Evolutionary conservation across 495 filamentous ascomycete species (phyloP).

Genomic region (Xylaria venustula): DNA sequence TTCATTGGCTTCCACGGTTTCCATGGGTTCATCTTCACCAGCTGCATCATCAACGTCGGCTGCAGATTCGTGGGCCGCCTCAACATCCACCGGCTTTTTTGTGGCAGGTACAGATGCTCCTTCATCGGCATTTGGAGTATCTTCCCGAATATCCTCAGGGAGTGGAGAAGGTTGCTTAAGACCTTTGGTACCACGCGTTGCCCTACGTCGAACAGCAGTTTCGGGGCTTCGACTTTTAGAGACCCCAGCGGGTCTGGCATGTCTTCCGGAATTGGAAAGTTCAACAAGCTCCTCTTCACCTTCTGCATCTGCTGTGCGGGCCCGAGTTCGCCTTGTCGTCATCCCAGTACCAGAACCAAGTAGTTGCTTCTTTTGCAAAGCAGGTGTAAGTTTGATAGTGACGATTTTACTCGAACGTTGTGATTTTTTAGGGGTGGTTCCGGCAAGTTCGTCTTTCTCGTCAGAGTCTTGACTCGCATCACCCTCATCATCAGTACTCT

Average conservation of each 20-base stretch:
- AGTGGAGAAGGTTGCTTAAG: slow-evolving; percentile 58
- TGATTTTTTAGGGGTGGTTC: slow-evolving; percentile 24
- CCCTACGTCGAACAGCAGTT: slow-evolving; percentile 39
- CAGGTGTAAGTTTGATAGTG: slow-evolving; percentile 26
- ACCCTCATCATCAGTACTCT: slow-evolving; percentile 43
- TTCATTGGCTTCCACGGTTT: slow-evolving; percentile 45
- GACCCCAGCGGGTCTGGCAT: slow-evolving; percentile 55
- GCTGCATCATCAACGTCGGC: slow-evolving; percentile 42
- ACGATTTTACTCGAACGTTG: slow-evolving; percentile 26
- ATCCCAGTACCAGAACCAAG: slow-evolving; percentile 15
- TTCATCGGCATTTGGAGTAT: slow-evolving; percentile 19
- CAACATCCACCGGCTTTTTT: slow-evolving; percentile 12
- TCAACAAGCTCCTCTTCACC: slow-evolving; percentile 37
- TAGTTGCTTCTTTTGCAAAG: slow-evolving; percentile 16
- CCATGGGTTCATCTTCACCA: slow-evolving; percentile 25
- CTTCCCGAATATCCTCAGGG: slow-evolving; percentile 58
- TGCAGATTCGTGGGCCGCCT: slow-evolving; percentile 11
- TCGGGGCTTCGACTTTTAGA: slow-evolving; percentile 66
- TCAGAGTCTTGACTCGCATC: slow-evolving; percentile 32
- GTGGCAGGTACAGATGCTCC: slow-evolving; percentile 24
- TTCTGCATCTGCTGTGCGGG: slow-evolving; percentile 46
- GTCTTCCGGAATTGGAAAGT: slow-evolving; percentile 74
- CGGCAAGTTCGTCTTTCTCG: slow-evolving; percentile 23
- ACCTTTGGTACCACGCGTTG: slow-evolving; percentile 62
- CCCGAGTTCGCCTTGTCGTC: slow-evolving; percentile 41